Conservation (phyloP, 169 alveolate genomes). For the Cyclospora cayetanensis region DNA sequence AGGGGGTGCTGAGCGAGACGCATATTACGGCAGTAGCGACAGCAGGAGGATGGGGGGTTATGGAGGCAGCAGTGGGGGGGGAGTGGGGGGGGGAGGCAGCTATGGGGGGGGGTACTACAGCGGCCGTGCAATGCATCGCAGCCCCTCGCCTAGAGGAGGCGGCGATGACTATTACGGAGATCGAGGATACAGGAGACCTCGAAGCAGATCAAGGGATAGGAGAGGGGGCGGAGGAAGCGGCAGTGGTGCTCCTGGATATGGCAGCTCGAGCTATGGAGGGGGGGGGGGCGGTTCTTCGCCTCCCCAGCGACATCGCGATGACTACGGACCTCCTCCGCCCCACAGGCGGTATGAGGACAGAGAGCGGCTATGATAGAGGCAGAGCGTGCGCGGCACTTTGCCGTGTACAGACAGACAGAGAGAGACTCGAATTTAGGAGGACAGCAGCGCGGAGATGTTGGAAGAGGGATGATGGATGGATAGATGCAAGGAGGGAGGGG, state of each 20-base stretch:
- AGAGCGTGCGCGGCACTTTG: background rate
- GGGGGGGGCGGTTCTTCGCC: background rate
- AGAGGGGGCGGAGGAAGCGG: background rate
- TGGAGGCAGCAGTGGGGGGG: constrained; percentile 22
- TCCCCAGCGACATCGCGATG: background rate
- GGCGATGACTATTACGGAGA: background rate
- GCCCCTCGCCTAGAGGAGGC: background rate
- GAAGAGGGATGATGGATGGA: too few relatives aligned
- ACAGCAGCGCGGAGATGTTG: too few relatives aligned
- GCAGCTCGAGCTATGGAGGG: too few relatives aligned
- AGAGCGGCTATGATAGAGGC: background rate
- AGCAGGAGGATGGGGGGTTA: constrained; percentile 7
- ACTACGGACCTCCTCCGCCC: background rate
- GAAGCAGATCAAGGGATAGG: background rate
- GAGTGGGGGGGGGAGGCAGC: background rate
- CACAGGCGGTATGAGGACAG: background rate
- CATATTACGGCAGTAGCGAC: background rate
- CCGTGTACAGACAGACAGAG: too few relatives aligned
- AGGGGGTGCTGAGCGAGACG: background rate
- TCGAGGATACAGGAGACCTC: background rate
- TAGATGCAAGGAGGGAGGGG: too few relatives aligned
- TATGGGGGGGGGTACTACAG: constrained; percentile 1
- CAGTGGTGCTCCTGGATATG: background rate
- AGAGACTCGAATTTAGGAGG: too few relatives aligned
- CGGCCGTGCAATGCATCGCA: background rate